phyloP scores from a whole-genome alignment of 1,139 yeast species.

The Scheffersomyces stambukii region DNA sequence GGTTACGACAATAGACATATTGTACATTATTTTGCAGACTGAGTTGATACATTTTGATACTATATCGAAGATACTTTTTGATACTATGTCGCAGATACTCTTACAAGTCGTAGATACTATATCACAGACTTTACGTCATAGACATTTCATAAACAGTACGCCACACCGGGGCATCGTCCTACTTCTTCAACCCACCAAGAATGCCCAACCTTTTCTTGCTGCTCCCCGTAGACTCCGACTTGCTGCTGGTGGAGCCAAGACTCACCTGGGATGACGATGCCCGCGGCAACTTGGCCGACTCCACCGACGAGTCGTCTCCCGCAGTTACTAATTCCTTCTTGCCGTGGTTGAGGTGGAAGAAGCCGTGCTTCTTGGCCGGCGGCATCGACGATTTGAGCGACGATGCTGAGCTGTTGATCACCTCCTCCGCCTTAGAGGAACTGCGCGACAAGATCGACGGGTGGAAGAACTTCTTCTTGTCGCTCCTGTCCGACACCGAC shows the following conservation, averaged over 20 bases:
- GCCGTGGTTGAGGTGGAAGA: conserved; percentile 18
- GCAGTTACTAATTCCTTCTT: conserved; percentile 12
- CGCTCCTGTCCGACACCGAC: too few species aligned
- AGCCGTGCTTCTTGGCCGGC: conserved; percentile 21
- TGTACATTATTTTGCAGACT: too few species aligned
- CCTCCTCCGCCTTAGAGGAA: conserved; percentile 12
- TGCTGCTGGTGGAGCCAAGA: conserved; percentile 16
- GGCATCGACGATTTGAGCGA: conserved; percentile 10
- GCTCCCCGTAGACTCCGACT: background rate
- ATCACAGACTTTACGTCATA: too few species aligned
- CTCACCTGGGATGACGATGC: conserved; percentile 16
- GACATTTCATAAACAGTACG: too few species aligned
- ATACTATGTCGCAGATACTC: too few species aligned
- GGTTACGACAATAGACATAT: too few species aligned
- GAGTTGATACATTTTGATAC: too few species aligned
- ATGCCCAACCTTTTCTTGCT: conserved; percentile 14
- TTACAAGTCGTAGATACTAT: too few species aligned
- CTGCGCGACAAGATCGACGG: conserved; percentile 11
- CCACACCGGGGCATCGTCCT: background rate
- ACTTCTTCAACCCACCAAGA: conserved; percentile 13
- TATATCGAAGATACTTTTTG: too few species aligned
- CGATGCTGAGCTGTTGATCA: conserved; percentile 9
- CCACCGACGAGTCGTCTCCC: conserved; percentile 10
- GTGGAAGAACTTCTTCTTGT: conserved; percentile 5
- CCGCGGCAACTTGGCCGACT: conserved; percentile 11